These are phyloP conservation scores for Teunomyces barrocoloradensis DNA, from an alignment of 805 yeast species.

Conservation along the genomic window DNA sequence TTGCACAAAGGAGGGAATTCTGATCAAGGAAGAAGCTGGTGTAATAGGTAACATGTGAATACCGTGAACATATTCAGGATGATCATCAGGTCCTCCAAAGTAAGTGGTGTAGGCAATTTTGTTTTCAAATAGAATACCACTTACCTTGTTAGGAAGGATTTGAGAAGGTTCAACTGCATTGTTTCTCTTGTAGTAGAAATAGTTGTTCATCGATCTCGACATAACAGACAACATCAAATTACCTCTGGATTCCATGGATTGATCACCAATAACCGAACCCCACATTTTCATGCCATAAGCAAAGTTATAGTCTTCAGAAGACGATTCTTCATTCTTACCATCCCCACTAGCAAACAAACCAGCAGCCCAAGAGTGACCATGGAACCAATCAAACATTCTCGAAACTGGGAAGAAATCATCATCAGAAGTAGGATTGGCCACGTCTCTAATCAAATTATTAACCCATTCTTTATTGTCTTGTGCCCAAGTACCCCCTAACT, in stretches of 20 bases:
- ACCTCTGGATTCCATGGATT: slow-evolving; percentile 24
- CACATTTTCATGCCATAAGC: slow-evolving; percentile 26
- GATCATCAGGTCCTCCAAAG: slow-evolving; percentile 16
- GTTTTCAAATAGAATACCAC: slow-evolving; percentile 23
- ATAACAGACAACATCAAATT: slow-evolving; percentile 22
- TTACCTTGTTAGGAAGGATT: slow-evolving; percentile 18
- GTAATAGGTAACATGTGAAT: slow-evolving; percentile 27
- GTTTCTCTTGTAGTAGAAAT: slow-evolving; percentile 18
- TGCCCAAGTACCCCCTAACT: slow-evolving; percentile 55
- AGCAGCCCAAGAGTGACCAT: slow-evolving; percentile 27
- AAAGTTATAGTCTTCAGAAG: slow-evolving; percentile 24
- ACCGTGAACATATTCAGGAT: slow-evolving; percentile 23
- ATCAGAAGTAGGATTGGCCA: slow-evolving; percentile 19
- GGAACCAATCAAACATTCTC: slow-evolving; percentile 24
- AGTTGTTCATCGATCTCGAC: slow-evolving; percentile 19
- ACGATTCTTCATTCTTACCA: slow-evolving; percentile 22
- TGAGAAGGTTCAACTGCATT: slow-evolving; percentile 16
- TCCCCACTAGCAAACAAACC: slow-evolving; percentile 19
- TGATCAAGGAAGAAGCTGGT: slow-evolving; percentile 20
- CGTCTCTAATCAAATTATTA: slow-evolving; percentile 23
- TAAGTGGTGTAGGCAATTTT: slow-evolving; percentile 23
- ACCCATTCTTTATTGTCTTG: slow-evolving; percentile 21
- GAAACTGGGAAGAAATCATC: slow-evolving; percentile 22
- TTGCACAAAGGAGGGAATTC: slow-evolving; percentile 18
- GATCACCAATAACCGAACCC: slow-evolving; percentile 20